A percentile compares a stretch with the other conserved stretches of the same genome.
Evolutionary conservation across 192 early-diverging fungal species (phyloP).

Genomic region (Glomus cerebriforme): DNA sequence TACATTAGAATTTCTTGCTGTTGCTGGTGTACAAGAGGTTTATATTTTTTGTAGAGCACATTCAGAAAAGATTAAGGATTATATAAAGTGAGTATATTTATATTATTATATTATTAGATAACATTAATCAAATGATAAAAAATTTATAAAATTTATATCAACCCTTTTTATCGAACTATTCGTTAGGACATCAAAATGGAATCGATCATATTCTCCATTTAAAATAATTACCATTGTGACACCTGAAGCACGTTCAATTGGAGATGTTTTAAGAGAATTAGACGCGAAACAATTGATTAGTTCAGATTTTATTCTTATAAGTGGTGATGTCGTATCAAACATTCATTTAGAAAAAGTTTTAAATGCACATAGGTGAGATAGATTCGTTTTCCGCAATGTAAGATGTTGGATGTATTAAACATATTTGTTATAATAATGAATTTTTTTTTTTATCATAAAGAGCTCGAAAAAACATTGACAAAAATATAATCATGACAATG

Average conservation of each 20-base stretch:
- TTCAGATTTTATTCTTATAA: constrained; percentile 91
- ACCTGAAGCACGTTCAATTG: constrained; percentile 75
- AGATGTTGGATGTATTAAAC: background rate
- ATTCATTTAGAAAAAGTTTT: constrained; percentile 75
- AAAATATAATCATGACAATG: constrained; percentile 94
- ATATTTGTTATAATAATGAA: background rate
- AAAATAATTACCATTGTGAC: constrained; percentile 72
- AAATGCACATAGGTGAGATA: constrained; percentile 68
- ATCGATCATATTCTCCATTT: constrained; percentile 62
- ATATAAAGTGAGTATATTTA: constrained; percentile 67
- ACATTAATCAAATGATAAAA: background rate
- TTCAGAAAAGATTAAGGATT: constrained; percentile 77
- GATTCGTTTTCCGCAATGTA: background rate
- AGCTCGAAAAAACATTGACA: constrained; percentile 69
- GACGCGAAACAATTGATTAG: constrained; percentile 78
- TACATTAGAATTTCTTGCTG: constrained; percentile 89
- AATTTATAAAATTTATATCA: constrained; percentile 2
- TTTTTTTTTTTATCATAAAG: constrained; percentile 33
- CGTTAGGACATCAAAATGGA: constrained; percentile 74
- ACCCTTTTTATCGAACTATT: too few species aligned
- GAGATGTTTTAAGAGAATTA: constrained; percentile 90
- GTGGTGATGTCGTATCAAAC: constrained; percentile 89
- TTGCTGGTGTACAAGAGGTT: constrained; percentile 83
- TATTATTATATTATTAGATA: background rate
- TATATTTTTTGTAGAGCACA: constrained; percentile 86